Conservation (phyloP, 371 early-diverging fungal genomes). For the Actinomucor elegans region DNA sequence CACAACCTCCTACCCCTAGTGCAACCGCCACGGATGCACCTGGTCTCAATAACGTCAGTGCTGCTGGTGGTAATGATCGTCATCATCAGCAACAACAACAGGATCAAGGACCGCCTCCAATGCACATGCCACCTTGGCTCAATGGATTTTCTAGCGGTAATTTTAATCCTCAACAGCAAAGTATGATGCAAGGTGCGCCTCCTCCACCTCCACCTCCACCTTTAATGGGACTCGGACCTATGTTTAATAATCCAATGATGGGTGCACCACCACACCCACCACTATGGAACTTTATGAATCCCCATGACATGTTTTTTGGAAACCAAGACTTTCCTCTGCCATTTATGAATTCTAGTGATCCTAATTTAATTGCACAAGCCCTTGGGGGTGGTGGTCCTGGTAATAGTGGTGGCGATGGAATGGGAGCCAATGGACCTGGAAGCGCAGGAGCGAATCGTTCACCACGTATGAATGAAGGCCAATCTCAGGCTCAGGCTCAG, state of each 20-base stretch:
- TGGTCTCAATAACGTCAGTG: too few relatives aligned
- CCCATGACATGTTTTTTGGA: neutral
- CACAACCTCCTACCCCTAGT: neutral
- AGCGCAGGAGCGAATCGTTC: too few relatives aligned
- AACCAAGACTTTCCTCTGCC: constrained; percentile 4
- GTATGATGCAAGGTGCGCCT: constrained; percentile 1
- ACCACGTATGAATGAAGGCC: too few relatives aligned
- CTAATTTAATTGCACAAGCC: constrained; percentile 3
- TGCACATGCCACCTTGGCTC: neutral
- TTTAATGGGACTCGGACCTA: constrained; percentile 3
- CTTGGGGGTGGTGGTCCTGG: neutral
- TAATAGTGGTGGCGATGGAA: neutral
- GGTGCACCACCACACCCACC: neutral
- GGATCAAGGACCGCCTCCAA: neutral
- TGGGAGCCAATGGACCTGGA: neutral
- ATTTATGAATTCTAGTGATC: constrained; percentile 4
- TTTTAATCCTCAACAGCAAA: neutral
- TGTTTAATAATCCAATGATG: constrained; percentile 16
- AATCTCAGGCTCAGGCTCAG: too few relatives aligned
- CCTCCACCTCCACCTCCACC: constrained; percentile 2
- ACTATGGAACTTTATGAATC: constrained; percentile 19
- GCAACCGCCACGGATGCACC: neutral
- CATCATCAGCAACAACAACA: neutral
- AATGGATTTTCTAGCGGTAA: neutral
- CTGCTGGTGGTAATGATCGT: too few relatives aligned